A percentile compares a stretch with the other conserved stretches of the same genome.
Evolutionary conservation across 306 rosid genomes (phyloP).

Genomic region (Vigna mungo): DNA sequence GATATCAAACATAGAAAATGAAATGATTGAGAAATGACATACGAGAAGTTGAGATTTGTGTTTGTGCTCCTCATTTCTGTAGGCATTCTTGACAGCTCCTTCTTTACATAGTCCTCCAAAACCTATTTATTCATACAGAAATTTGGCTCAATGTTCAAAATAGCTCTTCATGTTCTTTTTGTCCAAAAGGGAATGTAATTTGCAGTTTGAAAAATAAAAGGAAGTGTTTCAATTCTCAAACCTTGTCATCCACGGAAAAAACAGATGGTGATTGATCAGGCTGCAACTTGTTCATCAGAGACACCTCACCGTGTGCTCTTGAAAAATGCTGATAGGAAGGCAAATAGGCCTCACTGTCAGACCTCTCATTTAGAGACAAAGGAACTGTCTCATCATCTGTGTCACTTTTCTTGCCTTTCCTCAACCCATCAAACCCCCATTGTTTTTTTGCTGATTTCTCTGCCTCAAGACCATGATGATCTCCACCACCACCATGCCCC

Average conservation of each 20-base stretch:
- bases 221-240: slow-evolving; percentile 24
- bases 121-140: slow-evolving; percentile 51
- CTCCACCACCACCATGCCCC: slow-evolving; percentile 33
- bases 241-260: slow-evolving; percentile 79
- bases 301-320: slow-evolving; percentile 57
- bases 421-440: slow-evolving; percentile 57
- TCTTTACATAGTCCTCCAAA: slow-evolving; percentile 65
- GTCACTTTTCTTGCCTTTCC: slow-evolving; percentile 69
- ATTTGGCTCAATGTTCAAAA: neutral
- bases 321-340: slow-evolving; percentile 42
- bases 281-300: slow-evolving; percentile 65
- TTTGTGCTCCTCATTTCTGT: slow-evolving; percentile 66
- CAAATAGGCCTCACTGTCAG: slow-evolving; percentile 56
- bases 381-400: slow-evolving; percentile 78
- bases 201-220: neutral
- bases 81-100: slow-evolving; percentile 66
- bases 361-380: slow-evolving; percentile 64
- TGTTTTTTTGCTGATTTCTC: slow-evolving; percentile 41
- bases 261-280: slow-evolving; percentile 67
- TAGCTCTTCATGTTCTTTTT: neutral
- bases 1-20: neutral
- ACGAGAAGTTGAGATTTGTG: slow-evolving; percentile 70
- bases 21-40: slow-evolving; percentile 28
- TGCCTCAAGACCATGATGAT: slow-evolving; percentile 17
- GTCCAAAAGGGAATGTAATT: neutral